Base-by-base conservation (phyloP, 148 eudicot genomes). In the Oxyria digyna region DNA sequence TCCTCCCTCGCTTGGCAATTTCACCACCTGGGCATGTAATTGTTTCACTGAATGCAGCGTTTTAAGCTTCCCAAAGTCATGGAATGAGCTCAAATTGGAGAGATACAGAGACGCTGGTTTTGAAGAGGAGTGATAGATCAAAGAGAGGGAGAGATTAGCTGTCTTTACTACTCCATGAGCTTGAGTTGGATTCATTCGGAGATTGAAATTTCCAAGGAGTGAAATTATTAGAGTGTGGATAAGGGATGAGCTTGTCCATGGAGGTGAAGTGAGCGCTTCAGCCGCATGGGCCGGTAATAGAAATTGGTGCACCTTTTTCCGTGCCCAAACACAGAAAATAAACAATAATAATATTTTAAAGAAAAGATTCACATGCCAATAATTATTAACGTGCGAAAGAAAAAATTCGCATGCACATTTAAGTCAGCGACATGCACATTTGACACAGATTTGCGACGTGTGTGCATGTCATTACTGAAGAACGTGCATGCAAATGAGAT, bases 1-100 rank as follows among this genome's bases (percentile, higher is more conserved):
- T 55, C 62, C 40, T 67, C 62, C 26, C 38, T 74, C 65, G 26
- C 72, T 69, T 62, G 66, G 64, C 57, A 40, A 62, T 76, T 87
- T 87, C 46, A 79, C 63, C 48, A 85, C 32, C 62, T 87, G 83
- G 84, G 85, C 80, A 85, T 87, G 89, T 49, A 70, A 41, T 73
- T 70, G 69, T 73, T 78, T 87, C 59, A 73, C 78, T 42, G 76
- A 75, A 35, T 68, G 55, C 67, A 82, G 74, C 9, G 89, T 75
- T 65, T 55, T 71, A 33, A 74, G 45, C 72, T 78, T 75, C 67
- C 67, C 67, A 33, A 54, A 2, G 14, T 54, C 31, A 54, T 54
- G 62, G 62, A 11, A 54, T 54, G 31, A 46, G 52, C 52, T 11
- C 62, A 54, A 23, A 54, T 54, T 54, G 62, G 31, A 54, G 14